Evolutionary conservation across 176 grass and related monocot species (phyloP).

Genomic region (Cymbopogon citratus): DNA sequence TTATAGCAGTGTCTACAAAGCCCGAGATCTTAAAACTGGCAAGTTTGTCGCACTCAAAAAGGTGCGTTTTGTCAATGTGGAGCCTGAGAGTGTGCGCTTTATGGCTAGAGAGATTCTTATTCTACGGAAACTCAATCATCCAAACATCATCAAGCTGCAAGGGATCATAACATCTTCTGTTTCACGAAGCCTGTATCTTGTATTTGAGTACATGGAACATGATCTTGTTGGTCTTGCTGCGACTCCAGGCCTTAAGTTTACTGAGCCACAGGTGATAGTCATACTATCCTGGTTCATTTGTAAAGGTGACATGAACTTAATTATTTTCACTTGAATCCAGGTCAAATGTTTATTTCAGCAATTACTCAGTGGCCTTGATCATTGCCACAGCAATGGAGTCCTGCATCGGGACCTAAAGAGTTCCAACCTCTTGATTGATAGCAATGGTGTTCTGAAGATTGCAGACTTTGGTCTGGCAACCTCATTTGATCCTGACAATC

Average conservation of each 20-base stretch:
- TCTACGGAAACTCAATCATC: conserved; percentile 79
- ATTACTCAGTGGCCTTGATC: conserved; percentile 71
- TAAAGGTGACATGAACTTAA: conserved; percentile 1
- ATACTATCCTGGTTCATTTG: conserved; percentile 9
- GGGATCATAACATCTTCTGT: conserved; percentile 54
- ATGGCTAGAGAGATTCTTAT: conserved; percentile 84
- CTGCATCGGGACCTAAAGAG: conserved; percentile 87
- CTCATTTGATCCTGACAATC: conserved; percentile 49
- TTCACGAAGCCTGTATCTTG: conserved; percentile 67
- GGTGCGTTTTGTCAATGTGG: conserved; percentile 62
- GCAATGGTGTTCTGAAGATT: conserved; percentile 68
- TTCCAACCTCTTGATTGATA: conserved; percentile 75
- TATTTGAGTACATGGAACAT: conserved; percentile 94
- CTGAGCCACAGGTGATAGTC: conserved; percentile 61
- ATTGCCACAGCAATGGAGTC: conserved; percentile 71
- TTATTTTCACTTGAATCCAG: conserved; percentile 45
- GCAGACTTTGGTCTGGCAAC: conserved; percentile 85
- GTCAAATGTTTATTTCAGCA: conserved; percentile 78
- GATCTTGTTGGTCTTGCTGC: conserved; percentile 71
- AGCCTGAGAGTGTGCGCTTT: conserved; percentile 79
- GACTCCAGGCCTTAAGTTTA: conserved; percentile 74
- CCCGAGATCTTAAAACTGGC: conserved; percentile 58
- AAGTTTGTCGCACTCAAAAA: conserved; percentile 83
- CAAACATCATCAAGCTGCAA: conserved; percentile 86
- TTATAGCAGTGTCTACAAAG: conserved; percentile 87